Evolutionary conservation across 257 asterid genomes (phyloP), one percentile per base, ranked within the genome.

Genomic region (Verbena officinalis): DNA sequence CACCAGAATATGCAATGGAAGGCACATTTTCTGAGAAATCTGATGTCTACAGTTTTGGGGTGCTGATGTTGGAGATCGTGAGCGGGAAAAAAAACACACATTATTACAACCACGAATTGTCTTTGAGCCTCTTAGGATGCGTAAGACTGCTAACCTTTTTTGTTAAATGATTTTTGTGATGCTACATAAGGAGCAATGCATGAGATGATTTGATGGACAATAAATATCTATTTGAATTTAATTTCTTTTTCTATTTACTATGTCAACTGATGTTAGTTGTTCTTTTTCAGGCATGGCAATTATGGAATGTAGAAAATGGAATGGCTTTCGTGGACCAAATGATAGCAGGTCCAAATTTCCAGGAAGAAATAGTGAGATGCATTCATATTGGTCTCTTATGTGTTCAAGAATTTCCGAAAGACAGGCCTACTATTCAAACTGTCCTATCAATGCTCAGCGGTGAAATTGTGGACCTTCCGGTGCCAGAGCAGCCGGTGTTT

Each of bases 371-470:
- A 5, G 11, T 14, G 12, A 69, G 81, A 49, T 84, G 81, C 43
- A 55, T 81, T 6, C 69, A 61, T 0, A 68, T 78, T 48, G 84
- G 73, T 13, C 70, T 76, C 15, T 5, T 82, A 30, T 79, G 73
- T 30, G 67, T 77, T 9, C 76, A 82, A 23, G 76, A 80, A 64
- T 17, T 44, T 7, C 65, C 71, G 1, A 16, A 6, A 2, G 62
- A 63, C 15, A 55, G 80, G n/a, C 80, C 85, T 2, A 40, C 73
- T 3, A 68, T 70, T 64, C 51, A 70, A 40, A 19, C 42, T 21
- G 80, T 72, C 22, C 58, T 65, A 3, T 22, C 70, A 10, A 63
- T 71, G 75, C 65, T 71, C 2, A 44, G 59, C 20, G 9, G 36
- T 27, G 75, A 63, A 21, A 71, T 55, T 33, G 31, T 63, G 6